Percentiles rank a stretch among this genome's conserved stretches.
Conservation (phyloP, 148 eudicot species). For the Amaranthus hypochondriacus region DNA sequence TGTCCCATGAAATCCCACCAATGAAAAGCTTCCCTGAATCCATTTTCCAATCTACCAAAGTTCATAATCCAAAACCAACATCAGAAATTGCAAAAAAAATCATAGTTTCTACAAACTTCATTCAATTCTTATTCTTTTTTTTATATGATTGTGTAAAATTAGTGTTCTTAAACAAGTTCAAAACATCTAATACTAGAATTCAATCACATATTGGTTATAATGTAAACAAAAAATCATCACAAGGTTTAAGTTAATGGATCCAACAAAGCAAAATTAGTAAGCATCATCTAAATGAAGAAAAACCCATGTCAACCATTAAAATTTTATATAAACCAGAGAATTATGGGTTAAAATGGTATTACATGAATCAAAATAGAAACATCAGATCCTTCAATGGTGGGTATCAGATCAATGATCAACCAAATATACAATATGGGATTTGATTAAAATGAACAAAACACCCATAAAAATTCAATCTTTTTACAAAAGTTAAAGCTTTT, state of each 20-base stretch:
- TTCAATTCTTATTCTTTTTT: not conserved
- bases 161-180: not conserved
- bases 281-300: not conserved
- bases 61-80: slow-evolving; percentile 8
- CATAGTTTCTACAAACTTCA: slow-evolving; percentile 6
- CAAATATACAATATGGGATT: slow-evolving; percentile 17
- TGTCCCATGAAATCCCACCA: slow-evolving; percentile 92
- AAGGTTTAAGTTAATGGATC: slow-evolving; percentile 8
- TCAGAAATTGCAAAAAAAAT: not conserved
- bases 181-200: not conserved
- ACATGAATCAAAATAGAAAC: slow-evolving; percentile 33
- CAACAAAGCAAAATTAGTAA: slow-evolving; percentile 1
- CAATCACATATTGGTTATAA: slow-evolving; percentile 2
- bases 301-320: not conserved
- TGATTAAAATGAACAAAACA: slow-evolving; percentile 2
- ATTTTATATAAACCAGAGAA: not conserved
- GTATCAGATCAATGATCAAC: slow-evolving; percentile 39
- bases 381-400: slow-evolving; percentile 52
- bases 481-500: slow-evolving; percentile 14
- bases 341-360: slow-evolving; percentile 27
- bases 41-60: slow-evolving; percentile 58
- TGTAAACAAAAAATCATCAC: not conserved
- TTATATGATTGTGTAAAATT: no score
- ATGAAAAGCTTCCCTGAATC: slow-evolving; percentile 77
- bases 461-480: slow-evolving; percentile 10